phyloP scores from a whole-genome alignment of 495 filamentous ascomycete genomes.

The Niebla homalea region DNA sequence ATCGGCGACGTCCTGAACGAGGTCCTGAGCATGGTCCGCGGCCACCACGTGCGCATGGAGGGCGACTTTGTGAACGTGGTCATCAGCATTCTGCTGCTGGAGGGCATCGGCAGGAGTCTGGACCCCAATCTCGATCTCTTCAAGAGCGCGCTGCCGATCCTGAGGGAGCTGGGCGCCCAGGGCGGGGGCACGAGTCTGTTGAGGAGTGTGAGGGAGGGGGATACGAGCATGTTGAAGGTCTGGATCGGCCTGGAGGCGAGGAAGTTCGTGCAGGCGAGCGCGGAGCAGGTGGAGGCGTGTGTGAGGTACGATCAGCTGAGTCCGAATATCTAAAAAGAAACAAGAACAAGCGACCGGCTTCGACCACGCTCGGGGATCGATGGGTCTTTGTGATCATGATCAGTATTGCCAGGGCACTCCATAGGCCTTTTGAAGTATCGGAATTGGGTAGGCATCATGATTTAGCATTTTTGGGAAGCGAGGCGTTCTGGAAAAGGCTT shows the following conservation, averaged over 20 bases:
- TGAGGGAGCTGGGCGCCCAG: constrained; percentile 74
- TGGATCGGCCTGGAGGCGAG: constrained; percentile 89
- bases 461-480: neutral
- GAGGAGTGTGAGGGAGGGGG: constrained; percentile 44
- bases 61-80: constrained; percentile 99
- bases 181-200: constrained; percentile 51
- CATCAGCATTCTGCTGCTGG: constrained; percentile 81
- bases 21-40: constrained; percentile 81
- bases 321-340: constrained; percentile 50
- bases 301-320: constrained; percentile 74
- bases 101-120: constrained; percentile 82
- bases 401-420: too few relatives aligned
- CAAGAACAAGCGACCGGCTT: too few relatives aligned
- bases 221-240: constrained; percentile 85
- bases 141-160: constrained; percentile 77
- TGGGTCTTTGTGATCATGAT: too few relatives aligned
- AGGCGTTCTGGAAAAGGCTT: neutral
- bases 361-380: too few relatives aligned
- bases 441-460: too few relatives aligned
- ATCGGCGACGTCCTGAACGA: constrained; percentile 91
- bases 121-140: constrained; percentile 83
- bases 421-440: too few relatives aligned
- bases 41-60: constrained; percentile 87
- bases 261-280: constrained; percentile 72
- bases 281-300: constrained; percentile 68